Evolutionary conservation across 345 rosid species (phyloP).

Genomic region (Noccaea caerulescens): DNA sequence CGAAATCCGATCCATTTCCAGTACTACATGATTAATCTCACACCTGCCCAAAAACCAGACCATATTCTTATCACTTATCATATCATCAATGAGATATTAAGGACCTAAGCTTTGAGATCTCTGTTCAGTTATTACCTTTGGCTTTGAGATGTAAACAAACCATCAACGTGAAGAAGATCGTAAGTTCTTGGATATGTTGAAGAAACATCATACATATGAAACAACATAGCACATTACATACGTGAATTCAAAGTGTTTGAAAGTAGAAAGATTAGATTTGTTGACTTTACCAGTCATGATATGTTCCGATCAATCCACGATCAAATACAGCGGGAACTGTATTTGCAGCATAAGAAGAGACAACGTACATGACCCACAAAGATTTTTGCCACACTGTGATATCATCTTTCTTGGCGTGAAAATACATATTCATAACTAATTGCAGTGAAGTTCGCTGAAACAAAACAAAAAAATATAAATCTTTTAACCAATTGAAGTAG

Average conservation of each 20-base stretch:
- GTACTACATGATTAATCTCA: conserved; percentile 76
- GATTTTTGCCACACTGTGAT: conserved; percentile 98
- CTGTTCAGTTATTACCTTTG: conserved; percentile 64
- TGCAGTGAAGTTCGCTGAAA: too few species aligned
- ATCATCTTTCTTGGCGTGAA: conserved; percentile 82
- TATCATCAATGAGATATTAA: not conserved
- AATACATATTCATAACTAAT: too few species aligned
- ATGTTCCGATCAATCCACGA: conserved; percentile 92
- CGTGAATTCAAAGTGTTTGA: not conserved
- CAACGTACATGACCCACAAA: conserved; percentile 93
- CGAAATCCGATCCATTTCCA: conserved; percentile 92
- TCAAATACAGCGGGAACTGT: conserved; percentile 85
- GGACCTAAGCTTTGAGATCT: not conserved
- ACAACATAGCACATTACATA: conserved; percentile 27
- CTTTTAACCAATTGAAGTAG: too few species aligned
- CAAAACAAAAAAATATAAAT: too few species aligned
- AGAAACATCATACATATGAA: conserved; percentile 89
- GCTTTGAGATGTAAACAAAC: conserved; percentile 83
- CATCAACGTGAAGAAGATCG: conserved; percentile 93
- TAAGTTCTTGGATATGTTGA: conserved; percentile 97
- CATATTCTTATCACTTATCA: conserved; percentile 8
- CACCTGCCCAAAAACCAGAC: conserved; percentile 61
- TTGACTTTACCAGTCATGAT: conserved; percentile 77
- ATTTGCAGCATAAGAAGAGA: conserved; percentile 79
- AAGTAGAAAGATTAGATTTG: conserved; percentile 7